Conservation (phyloP, 1,139 yeast species). For the Petasospora rhodanensis region DNA sequence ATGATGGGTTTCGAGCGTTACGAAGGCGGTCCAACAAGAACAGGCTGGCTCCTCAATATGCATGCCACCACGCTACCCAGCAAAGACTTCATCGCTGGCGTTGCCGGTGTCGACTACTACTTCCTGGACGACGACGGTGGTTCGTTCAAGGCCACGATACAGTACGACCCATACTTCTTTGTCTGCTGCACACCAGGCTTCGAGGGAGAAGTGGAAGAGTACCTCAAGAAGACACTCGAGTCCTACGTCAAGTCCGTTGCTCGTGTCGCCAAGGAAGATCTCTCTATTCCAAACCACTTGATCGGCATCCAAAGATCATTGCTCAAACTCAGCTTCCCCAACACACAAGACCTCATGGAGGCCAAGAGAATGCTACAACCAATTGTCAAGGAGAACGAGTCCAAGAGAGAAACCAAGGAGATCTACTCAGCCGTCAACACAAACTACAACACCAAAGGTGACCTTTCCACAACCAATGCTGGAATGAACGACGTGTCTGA, state of each 20-base stretch:
- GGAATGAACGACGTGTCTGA: slow-evolving; percentile 43
- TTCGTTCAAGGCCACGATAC: slow-evolving; percentile 79
- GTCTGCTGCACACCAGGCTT: slow-evolving; percentile 61
- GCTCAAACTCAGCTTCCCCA: slow-evolving; percentile 68
- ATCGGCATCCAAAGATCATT: slow-evolving; percentile 68
- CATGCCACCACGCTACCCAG: slow-evolving; percentile 62
- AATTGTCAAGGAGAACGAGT: slow-evolving; percentile 62
- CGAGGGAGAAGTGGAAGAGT: slow-evolving; percentile 86
- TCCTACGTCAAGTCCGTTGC: slow-evolving; percentile 51
- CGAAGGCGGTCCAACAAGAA: slow-evolving; percentile 65
- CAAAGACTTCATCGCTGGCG: slow-evolving; percentile 53
- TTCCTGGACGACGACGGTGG: slow-evolving; percentile 98
- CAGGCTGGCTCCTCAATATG: slow-evolving; percentile 91
- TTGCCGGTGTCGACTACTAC: slow-evolving; percentile 89
- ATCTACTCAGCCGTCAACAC: slow-evolving; percentile 57
- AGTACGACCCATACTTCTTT: slow-evolving; percentile 84
- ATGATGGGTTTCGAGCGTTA: slow-evolving; percentile 82
- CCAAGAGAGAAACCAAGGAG: slow-evolving; percentile 62
- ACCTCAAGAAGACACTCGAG: slow-evolving; percentile 65
- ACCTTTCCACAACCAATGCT: slow-evolving; percentile 15
- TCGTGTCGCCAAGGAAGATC: slow-evolving; percentile 68
- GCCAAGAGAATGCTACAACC: slow-evolving; percentile 73
- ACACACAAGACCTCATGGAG: slow-evolving; percentile 64
- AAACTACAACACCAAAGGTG: slow-evolving; percentile 33
- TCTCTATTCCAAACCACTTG: slow-evolving; percentile 78